A percentile compares a stretch with the other conserved stretches of the same genome.
Conservation (phyloP, 345 rosid species). For the Draba incana region DNA sequence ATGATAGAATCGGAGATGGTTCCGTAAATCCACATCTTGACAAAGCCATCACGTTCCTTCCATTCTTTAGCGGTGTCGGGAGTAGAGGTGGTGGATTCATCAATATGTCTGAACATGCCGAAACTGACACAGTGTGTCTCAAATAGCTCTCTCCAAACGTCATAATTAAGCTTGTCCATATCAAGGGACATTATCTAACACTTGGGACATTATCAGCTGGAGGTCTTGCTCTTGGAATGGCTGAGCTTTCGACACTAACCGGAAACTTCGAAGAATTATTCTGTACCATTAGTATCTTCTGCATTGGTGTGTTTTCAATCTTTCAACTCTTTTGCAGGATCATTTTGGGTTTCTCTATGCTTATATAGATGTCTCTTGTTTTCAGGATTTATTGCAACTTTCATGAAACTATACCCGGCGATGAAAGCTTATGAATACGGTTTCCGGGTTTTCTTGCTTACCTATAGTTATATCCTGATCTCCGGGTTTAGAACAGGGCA, state of each 20-base stretch:
- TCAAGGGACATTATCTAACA: conserved; percentile 48
- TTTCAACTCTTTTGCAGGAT: neutral
- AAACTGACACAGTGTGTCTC: no score
- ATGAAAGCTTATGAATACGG: conserved; percentile 97
- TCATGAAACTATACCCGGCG: conserved; percentile 73
- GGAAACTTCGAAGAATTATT: conserved; percentile 76
- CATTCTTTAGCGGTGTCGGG: no score
- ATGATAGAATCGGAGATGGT: no score
- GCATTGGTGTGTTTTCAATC: conserved; percentile 50
- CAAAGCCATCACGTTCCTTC: no score
- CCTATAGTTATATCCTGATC: conserved; percentile 73
- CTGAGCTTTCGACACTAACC: conserved; percentile 65
- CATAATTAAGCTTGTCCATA: no score
- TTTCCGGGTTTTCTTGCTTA: conserved; percentile 83
- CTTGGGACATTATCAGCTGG: conserved; percentile 94
- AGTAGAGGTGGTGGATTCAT: no score
- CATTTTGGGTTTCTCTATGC: conserved; percentile 13
- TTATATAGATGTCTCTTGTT: conserved; percentile 33
- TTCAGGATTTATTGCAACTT: conserved; percentile 71
- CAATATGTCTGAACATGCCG: no score
- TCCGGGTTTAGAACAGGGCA: conserved; percentile 88
- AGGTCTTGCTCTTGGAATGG: conserved; percentile 86
- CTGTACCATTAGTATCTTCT: conserved; percentile 73
- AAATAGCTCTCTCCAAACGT: no score
- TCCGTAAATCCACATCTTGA: no score